phyloP scores from a whole-genome alignment of 768 basidiomycete genomes.

The Podaxis sp. region DNA sequence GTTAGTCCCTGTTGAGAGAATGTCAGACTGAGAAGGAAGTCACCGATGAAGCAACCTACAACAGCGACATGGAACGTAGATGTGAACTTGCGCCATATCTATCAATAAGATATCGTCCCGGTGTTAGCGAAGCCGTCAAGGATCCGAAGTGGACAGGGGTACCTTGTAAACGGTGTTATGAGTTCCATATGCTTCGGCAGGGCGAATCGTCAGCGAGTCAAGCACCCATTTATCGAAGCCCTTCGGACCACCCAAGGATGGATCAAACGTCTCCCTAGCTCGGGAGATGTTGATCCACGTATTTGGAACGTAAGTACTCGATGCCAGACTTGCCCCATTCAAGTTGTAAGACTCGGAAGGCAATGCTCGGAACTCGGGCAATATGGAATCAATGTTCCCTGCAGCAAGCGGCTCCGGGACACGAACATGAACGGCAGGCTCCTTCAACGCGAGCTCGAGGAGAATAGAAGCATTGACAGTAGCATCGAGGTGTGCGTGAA shows the following conservation, averaged over 20 bases:
- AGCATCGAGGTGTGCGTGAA: conserved; percentile 77
- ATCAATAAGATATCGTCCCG: background rate
- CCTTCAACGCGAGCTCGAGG: conserved; percentile 51
- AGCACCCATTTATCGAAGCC: conserved; percentile 72
- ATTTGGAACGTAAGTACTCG: conserved; percentile 39
- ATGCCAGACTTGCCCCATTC: conserved; percentile 35
- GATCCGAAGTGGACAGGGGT: background rate
- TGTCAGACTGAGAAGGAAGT: background rate
- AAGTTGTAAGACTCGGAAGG: conserved; percentile 33
- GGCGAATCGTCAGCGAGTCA: conserved; percentile 62
- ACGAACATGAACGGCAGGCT: conserved; percentile 63
- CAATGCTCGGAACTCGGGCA: conserved; percentile 57
- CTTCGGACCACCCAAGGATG: conserved; percentile 53
- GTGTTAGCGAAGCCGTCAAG: background rate
- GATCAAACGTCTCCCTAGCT: conserved; percentile 55
- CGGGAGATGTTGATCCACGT: conserved; percentile 55
- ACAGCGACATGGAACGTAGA: conserved; percentile 49
- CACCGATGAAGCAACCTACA: conserved; percentile 34
- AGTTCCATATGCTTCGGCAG: conserved; percentile 68
- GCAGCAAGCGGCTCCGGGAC: conserved; percentile 38
- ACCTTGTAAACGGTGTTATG: conserved; percentile 73
- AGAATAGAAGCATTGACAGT: conserved; percentile 58
- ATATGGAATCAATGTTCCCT: conserved; percentile 37
- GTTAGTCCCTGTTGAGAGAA: conserved; percentile 37
- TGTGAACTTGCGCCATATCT: conserved; percentile 79